Evolutionary conservation across 1,139 yeast species (phyloP).

Genomic region (Yamadazyma blattariae): DNA sequence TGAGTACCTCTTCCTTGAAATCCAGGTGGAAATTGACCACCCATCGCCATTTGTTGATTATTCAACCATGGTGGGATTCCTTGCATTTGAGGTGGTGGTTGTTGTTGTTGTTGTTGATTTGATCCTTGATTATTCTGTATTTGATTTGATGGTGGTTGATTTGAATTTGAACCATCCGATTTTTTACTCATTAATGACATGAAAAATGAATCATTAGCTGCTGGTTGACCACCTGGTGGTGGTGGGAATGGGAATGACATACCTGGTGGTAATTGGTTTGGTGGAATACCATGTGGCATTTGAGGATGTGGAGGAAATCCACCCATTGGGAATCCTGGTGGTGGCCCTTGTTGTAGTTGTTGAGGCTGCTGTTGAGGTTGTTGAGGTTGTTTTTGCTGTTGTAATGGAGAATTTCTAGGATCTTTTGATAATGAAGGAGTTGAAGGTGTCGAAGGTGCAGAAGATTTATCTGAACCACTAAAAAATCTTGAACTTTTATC

Average conservation of each 20-base stretch:
- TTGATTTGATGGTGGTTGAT: conserved; percentile 2
- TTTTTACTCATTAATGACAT: conserved; percentile 48
- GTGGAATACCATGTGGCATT: no score
- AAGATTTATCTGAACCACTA: conserved; percentile 7
- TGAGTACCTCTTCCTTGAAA: neutral
- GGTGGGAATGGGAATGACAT: conserved; percentile 10
- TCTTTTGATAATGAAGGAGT: neutral
- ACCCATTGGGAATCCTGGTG: conserved; percentile 10
- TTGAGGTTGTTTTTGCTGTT: neutral
- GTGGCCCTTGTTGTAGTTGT: conserved; percentile 1
- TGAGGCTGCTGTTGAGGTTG: neutral
- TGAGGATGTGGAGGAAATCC: neutral
- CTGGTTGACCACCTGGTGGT: conserved; percentile 8
- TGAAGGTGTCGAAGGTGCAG: conserved; percentile 2
- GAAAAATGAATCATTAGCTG: conserved; percentile 49
- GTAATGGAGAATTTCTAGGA: neutral
- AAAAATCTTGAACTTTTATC: conserved; percentile 18
- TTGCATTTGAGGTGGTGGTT: conserved; percentile 3
- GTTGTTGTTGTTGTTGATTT: conserved; percentile 6
- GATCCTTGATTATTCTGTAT: conserved; percentile 10
- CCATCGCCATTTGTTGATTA: conserved; percentile 10
- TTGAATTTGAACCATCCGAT: conserved; percentile 4
- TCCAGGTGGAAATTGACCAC: conserved; percentile 7
- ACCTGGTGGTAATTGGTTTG: conserved; percentile 10
- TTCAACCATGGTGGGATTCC: conserved; percentile 6